Conservation (phyloP, 148 eudicot species). For the Limonium bicolor region DNA sequence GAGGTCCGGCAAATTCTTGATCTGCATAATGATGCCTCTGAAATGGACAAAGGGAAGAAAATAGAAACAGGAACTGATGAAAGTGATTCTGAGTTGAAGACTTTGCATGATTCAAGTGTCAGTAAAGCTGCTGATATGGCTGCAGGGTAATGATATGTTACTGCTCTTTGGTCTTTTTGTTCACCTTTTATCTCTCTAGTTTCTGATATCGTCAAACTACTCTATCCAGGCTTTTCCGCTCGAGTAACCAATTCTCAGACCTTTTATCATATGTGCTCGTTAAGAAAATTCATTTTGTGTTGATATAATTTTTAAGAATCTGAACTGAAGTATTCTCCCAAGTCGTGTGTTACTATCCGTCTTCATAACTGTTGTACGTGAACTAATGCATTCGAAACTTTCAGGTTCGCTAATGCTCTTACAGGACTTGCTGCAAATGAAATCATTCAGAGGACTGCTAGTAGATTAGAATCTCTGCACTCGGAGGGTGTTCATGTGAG, state of each 20-base stretch:
- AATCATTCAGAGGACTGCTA: constrained; percentile 66
- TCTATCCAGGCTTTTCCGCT: no score
- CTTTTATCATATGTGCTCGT: no score
- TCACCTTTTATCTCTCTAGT: no score
- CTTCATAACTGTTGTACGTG: no score
- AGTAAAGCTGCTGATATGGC: constrained; percentile 97
- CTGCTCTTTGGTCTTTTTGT: constrained; percentile 2
- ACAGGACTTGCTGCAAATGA: constrained; percentile 69
- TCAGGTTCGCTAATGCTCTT: constrained; percentile 76
- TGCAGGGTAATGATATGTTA: constrained; percentile 52
- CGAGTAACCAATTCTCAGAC: no score
- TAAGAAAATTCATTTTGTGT: no score
- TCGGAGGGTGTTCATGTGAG: constrained; percentile 99
- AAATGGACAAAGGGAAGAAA: constrained; percentile 70
- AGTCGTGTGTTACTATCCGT: neutral
- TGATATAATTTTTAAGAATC: neutral
- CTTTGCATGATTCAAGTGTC: constrained; percentile 67
- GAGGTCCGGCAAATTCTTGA: constrained; percentile 77
- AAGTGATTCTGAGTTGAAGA: constrained; percentile 52
- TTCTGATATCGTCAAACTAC: no score
- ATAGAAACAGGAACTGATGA: constrained; percentile 42
- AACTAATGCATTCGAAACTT: no score
- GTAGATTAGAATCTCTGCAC: constrained; percentile 87
- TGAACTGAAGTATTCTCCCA: neutral
- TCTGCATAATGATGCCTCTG: constrained; percentile 35